Base-by-base conservation (phyloP, 2,329 filamentous ascomycete species). In the Elsinoe fawcettii region DNA sequence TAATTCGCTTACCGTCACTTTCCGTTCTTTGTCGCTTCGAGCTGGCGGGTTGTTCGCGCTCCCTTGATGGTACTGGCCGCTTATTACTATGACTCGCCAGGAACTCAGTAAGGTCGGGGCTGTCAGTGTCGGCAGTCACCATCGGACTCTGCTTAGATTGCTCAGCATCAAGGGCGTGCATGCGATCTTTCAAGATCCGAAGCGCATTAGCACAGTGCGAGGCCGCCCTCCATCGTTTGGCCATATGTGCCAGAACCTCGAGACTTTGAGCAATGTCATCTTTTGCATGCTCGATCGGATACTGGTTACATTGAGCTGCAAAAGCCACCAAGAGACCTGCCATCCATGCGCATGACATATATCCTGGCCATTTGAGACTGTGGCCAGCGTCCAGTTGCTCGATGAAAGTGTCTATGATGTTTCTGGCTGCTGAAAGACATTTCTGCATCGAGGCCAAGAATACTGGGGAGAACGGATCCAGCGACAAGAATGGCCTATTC, bases 271-370 rank as follows among this genome's bases (percentile, higher is more conserved):
- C 53, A n/a, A 55, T 30, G 39, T 55, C 36, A 14, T 62, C 60
- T 25, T 62, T 63, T 44, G 62, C 63, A 57, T 65, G 62, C 2
- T 41, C 56, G 22, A 62, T 62, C 36, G 60, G 61, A 25, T 70
- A 70, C 5, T 67, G 57, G 8, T 64, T 62, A 20, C 71, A 60
- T n/a, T 67, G 63, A 34, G 63, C 64, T 5, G 69, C 67, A 58
- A 71, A 71, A 1, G 69, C 68, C 6, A 73, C 60, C 4, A 71
- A 66, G 1, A 73, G 62, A 6, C 71, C 70, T 5, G 69, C 66
- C 68, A 72, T 73, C 71, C 71, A 73, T 0, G 64, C 61, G 1
- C 69, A 66, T 0, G 70, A 70, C 23, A 73, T 61, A 9, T 66
- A 67, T 0, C 69, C 68, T 0, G 70, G 71, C 71, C 70, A 73